These are phyloP conservation scores for Orbilia brochopaga DNA, from an alignment of 2,329 filamentous ascomycete species.

Conservation along the genomic window DNA sequence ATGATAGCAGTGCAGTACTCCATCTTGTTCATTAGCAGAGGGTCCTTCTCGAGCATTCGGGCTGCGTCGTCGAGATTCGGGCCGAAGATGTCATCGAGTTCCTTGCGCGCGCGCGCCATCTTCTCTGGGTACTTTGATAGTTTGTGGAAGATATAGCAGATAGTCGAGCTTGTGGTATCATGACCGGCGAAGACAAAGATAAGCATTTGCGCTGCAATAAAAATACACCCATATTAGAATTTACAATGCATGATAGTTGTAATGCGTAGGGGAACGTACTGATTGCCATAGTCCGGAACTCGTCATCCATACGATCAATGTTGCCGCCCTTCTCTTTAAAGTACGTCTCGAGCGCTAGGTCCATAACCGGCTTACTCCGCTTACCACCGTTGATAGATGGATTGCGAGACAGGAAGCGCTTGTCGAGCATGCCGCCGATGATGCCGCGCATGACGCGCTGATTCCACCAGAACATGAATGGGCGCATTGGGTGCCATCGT, in stretches of 20 bases:
- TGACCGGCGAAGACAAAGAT: conserved; percentile 59
- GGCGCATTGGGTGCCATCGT: conserved; percentile 30
- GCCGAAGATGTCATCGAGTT: conserved; percentile 65
- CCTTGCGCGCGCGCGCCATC: conserved; percentile 58
- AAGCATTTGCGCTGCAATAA: conserved; percentile 52
- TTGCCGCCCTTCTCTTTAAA: conserved; percentile 52
- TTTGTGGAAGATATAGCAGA: conserved; percentile 59
- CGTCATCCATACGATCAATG: conserved; percentile 45
- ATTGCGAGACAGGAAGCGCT: conserved; percentile 29
- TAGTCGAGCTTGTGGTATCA: conserved; percentile 58
- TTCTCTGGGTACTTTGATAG: conserved; percentile 57
- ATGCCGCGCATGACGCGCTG: conserved; percentile 34
- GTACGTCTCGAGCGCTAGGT: conserved; percentile 43
- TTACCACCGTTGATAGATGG: conserved; percentile 14
- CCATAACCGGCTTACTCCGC: conserved; percentile 39
- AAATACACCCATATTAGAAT: too few species aligned
- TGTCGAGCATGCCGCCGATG: conserved; percentile 38
- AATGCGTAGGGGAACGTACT: conserved; percentile 55
- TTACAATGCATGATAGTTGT: too few species aligned
- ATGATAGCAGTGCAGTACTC: conserved; percentile 64
- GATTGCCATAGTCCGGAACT: conserved; percentile 55
- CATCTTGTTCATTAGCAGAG: conserved; percentile 62
- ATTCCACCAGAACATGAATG: conserved; percentile 41
- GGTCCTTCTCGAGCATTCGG: conserved; percentile 59
- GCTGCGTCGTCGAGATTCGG: conserved; percentile 58